Base-by-base conservation (phyloP, 495 filamentous ascomycete genomes). In the Annulohypoxylon maeteangense region DNA sequence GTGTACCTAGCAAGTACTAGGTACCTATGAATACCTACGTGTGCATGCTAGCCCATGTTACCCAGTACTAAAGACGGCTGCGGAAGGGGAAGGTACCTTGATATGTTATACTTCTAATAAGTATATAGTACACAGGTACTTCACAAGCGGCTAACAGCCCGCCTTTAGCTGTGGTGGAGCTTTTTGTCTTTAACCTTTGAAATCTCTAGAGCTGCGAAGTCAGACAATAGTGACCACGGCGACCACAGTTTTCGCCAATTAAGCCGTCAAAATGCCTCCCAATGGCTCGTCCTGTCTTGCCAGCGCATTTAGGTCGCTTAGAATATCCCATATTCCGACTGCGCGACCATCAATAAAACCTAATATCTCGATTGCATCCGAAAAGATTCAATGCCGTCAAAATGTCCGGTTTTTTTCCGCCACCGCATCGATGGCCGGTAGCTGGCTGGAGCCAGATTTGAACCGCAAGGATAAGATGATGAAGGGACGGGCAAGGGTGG, bases 401-500 rank as follows among this genome's bases (percentile, higher is more conserved):
- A 72, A 80, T 81, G 81, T 77, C 69, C 86, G 91, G 76, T 78
- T 86, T 75, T 97, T 97, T 82, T 92, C 92, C 56, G 90, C 90
- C 50, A 92, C 92, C 29, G 82, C 90, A 1, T 76, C 81, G 7
- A 81, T 78, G 65, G 81, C 83, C 32, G 90, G 85, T 29, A 82
- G 89, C 74, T 98, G 94, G 94, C 90, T 98, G 18, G 86, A 90
- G 32, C 94, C 94, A 8, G 91, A 89, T 78, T 80, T 88, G 65
- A 83, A 87, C 69, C 91, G 94, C 67, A 91, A 83, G 71, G 87
- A 88, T 54, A 95, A 95, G 79, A 94, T 95, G 71, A 91, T 91
- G 76, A 98, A 98, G 82, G 96, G 95, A 32, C 90, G 93, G 1
- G 89, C 92, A 45, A 88, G 93, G 74, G 93, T 98, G 44, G 87